Base-by-base conservation (phyloP, 768 basidiomycete genomes). In the Strobilomyces dryophilus region DNA sequence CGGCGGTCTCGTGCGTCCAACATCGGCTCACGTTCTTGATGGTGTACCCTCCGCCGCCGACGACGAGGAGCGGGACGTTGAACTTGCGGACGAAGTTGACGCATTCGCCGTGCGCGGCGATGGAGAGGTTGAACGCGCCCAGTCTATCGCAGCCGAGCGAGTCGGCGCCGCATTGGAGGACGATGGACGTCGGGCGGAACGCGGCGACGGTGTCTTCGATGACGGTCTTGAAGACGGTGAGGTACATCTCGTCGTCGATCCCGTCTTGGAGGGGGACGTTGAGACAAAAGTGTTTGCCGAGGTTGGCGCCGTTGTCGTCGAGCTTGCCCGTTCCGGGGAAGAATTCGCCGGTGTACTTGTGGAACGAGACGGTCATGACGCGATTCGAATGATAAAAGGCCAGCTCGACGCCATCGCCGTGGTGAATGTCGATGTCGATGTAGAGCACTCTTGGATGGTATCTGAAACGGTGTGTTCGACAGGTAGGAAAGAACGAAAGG, bases 371-470 rank as follows among this genome's bases (percentile, higher is more conserved):
- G 0, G 95, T 98, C 82, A 98, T 88, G 57, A 99, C 95, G n/a
- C 95, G 86, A 63, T 99, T 94, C 36, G 92, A 89, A 61, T 95
- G 88, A 71, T 95, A 99, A 71, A 99, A 98, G 0, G 95, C 97
- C 55, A 95, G 88, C 66, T 99, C 93, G 3, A 99, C 97, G 21
- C 95, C 95, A 63, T 99, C 95, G 8, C 95, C 95, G 61, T 99
- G 95, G 69, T 99, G 95, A 51, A 98, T 98, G 66, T 99, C 95
- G 58, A 99, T 99, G 73, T 99, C 95, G 61, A 99, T 93, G 68
- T 99, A 99, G 8, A 99, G 76, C 4, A 99, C 95, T 17, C 95
- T 85, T 8, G 95, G 88, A 60, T 94, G 90, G 64, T 89, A 86
- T 66, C 95, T 98, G 36, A 36, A 17, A 24, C 2, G n/a, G 24